Conservation (phyloP, 192 early-diverging fungal species). For the Coemansia nantahalensis region DNA sequence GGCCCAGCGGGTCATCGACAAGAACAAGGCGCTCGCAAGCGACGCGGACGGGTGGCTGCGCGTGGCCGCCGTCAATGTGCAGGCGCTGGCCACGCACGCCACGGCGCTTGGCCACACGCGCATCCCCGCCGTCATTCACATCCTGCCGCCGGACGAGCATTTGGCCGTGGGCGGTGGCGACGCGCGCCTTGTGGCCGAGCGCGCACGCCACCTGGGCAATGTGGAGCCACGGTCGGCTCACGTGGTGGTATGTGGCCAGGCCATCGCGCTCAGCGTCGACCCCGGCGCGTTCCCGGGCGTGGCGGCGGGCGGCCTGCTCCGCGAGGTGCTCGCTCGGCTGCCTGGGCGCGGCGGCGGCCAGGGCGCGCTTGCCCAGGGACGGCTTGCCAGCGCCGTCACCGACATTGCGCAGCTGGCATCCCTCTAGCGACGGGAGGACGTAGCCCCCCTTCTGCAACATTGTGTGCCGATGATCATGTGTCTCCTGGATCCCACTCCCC, state of each 20-base stretch:
- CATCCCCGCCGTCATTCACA: constrained; percentile 18
- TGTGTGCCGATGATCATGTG: too few relatives aligned
- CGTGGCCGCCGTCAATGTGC: constrained; percentile 21
- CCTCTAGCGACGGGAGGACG: too few relatives aligned
- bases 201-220: constrained; percentile 26
- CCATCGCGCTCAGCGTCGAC: constrained; percentile 69
- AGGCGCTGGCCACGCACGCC: constrained; percentile 21
- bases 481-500: too few relatives aligned
- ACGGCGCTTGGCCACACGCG: constrained; percentile 20
- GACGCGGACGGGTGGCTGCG: constrained; percentile 30
- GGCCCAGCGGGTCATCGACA: constrained; percentile 18
- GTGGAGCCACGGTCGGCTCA: constrained; percentile 30
- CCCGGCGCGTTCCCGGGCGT: constrained; percentile 73
- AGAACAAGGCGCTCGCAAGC: constrained; percentile 7
- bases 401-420: constrained; percentile 8
- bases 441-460: too few relatives aligned
- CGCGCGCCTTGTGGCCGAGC: constrained; percentile 28
- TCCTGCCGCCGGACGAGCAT: constrained; percentile 9
- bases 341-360: constrained; percentile 53
- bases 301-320: constrained; percentile 72
- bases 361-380: constrained; percentile 30
- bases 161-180: neutral
- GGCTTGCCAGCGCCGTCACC: constrained; percentile 20
- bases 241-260: constrained; percentile 72
- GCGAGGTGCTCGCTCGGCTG: constrained; percentile 62